A percentile compares a stretch with the other conserved stretches of the same genome.
phyloP scores from a whole-genome alignment of 257 asterid species.

The Dorcoceras hygrometricum region DNA sequence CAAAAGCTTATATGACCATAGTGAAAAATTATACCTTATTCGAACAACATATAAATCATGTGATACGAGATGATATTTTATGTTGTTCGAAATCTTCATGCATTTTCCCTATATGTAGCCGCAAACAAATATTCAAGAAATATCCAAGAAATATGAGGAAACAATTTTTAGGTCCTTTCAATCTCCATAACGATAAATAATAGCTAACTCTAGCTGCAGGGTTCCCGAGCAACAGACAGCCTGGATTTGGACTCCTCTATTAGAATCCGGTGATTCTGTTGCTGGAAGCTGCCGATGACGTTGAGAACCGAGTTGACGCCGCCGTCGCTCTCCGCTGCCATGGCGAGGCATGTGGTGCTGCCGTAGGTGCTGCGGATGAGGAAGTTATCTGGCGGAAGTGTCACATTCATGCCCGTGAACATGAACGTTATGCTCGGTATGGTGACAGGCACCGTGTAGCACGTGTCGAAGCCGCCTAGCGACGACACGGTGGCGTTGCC shows the following conservation, averaged over 20 bases:
- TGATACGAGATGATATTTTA: no score
- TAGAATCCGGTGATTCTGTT: constrained; percentile 77
- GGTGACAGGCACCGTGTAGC: constrained; percentile 46
- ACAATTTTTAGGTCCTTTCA: no score
- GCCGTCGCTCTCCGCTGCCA: constrained; percentile 75
- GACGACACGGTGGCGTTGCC: constrained; percentile 47
- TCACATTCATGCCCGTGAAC: constrained; percentile 58
- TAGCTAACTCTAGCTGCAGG: constrained; percentile 38
- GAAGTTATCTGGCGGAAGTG: constrained; percentile 56
- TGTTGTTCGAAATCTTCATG: no score
- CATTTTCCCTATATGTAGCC: no score
- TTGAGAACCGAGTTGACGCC: constrained; percentile 71
- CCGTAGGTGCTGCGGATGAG: constrained; percentile 60
- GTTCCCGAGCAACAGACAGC: constrained; percentile 69
- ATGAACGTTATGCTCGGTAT: constrained; percentile 44
- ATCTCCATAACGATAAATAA: no score
- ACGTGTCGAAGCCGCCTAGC: constrained; percentile 70
- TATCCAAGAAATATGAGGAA: no score
- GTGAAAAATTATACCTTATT: no score
- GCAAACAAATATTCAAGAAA: no score
- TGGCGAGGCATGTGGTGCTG: constrained; percentile 67
- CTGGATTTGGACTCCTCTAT: constrained; percentile 66
- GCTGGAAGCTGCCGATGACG: constrained; percentile 82
- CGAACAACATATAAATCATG: no score
- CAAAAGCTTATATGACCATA: no score